Evolutionary conservation across 2,329 filamentous ascomycete species (phyloP).

Genomic region (Fusarium liriodendri): DNA sequence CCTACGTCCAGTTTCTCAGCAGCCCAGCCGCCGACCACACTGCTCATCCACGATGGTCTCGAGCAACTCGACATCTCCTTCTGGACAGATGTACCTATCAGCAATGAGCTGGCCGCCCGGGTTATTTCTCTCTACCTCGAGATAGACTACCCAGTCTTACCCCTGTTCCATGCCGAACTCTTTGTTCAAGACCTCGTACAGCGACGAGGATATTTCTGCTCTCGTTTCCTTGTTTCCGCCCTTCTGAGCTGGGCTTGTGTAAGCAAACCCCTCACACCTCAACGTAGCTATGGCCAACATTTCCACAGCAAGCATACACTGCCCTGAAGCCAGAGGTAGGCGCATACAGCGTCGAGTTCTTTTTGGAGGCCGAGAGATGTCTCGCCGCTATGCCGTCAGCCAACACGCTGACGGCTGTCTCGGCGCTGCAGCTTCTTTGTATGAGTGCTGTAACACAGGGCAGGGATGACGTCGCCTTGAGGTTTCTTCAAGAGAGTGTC

Average conservation of each 20-base stretch:
- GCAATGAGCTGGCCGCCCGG: conserved; percentile 44
- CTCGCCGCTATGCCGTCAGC: neutral
- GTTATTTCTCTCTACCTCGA: conserved; percentile 50
- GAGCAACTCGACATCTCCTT: conserved; percentile 38
- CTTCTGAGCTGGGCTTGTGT: conserved; percentile 4
- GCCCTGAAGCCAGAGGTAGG: neutral
- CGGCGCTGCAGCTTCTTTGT: neutral
- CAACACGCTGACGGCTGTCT: conserved; percentile 8
- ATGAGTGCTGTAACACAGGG: neutral
- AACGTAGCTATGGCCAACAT: neutral
- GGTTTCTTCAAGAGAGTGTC: neutral
- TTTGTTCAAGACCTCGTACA: conserved; percentile 49
- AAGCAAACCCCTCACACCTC: neutral
- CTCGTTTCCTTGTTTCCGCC: conserved; percentile 49
- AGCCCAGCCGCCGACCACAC: neutral
- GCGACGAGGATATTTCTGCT: conserved; percentile 43
- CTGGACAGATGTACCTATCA: conserved; percentile 49
- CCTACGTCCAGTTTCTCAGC: neutral
- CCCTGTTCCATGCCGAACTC: conserved; percentile 49
- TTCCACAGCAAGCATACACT: neutral
- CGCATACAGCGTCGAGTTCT: neutral
- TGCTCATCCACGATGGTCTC: neutral
- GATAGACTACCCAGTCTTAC: conserved; percentile 52
- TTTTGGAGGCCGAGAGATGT: neutral
- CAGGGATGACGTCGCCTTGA: neutral